Evolutionary conservation across 202 grass and related monocot genomes (phyloP), one percentile per base, ranked within the genome.

Genomic region (Cymbopogon flexuosus): DNA sequence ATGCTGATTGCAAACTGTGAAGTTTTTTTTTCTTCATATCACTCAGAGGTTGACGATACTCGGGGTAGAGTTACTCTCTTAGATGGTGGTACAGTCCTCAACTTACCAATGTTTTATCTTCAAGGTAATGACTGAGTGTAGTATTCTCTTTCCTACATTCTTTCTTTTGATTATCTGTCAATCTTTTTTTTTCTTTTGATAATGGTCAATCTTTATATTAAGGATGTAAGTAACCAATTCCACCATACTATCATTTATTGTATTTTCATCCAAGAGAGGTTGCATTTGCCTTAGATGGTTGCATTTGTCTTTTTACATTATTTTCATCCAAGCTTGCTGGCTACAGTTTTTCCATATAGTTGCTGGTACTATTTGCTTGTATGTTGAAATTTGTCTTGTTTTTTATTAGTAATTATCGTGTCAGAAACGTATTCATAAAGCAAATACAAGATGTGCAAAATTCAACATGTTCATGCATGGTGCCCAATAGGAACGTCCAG

Each of bases 31-130:
- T 23, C 47, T 22, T 19, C 51, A 16, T 87, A 66, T 71, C 62
- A 73, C 72, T 79, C 87, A 98, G 95, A 91, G 84, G 82, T 98
- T 89, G 95, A 98, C 59, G 92, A 91, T 90, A 91, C 87, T 36
- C 90, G 74, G 34, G 87, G 82, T 57, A 86, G 90, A 82, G 68
- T 88, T 68, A 40, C 84, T 29, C 67, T 91, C 47, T 86, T 98
- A 73, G 92, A 95, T 75, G 88, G 76, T 65, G 92, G 90, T 61
- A 66, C 84, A 68, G 22, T 91, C 68, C 52, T 95, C 34, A 91
- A 85, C 71, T 77, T 98, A 56, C 96, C 96, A 57, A 88, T 98
- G 85, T 90, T 95, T 66, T 95, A 91, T 87, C 84, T 95, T 81
- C 79, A 91, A 72, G 96, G 96, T 98, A 82, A 81, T 66, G 5